Evolutionary conservation across 495 filamentous ascomycete species (phyloP).

Genomic region (Jackrogersella minutella): DNA sequence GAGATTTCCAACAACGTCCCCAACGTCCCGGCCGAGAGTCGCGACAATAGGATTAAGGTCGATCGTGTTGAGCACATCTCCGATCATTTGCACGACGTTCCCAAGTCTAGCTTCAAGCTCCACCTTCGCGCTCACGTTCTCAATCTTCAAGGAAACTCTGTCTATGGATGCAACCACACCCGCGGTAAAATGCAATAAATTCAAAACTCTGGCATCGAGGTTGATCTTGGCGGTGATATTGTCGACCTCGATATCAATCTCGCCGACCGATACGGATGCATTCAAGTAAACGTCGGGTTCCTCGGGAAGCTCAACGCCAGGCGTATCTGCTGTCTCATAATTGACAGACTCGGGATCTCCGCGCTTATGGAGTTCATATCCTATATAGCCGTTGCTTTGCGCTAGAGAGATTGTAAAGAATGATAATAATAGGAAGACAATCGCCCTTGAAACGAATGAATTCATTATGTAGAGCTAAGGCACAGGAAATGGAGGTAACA

Average conservation of each 20-base stretch:
- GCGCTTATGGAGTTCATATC: conserved; percentile 59
- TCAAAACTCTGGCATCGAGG: conserved; percentile 63
- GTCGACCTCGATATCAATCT: conserved; percentile 61
- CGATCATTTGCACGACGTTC: conserved; percentile 65
- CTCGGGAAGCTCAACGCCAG: conserved; percentile 49
- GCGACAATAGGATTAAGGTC: conserved; percentile 67
- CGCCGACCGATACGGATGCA: conserved; percentile 59
- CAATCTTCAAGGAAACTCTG: conserved; percentile 58
- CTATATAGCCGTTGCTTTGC: conserved; percentile 57
- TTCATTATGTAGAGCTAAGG: conserved; percentile 23
- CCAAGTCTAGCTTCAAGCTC: conserved; percentile 62
- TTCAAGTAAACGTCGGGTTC: conserved; percentile 66
- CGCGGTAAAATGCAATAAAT: conserved; percentile 63
- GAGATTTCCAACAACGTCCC: conserved; percentile 56
- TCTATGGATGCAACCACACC: conserved; percentile 64
- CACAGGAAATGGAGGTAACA: background rate
- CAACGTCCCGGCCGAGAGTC: conserved; percentile 57
- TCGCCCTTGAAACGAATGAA: conserved; percentile 34
- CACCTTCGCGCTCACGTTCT: conserved; percentile 65
- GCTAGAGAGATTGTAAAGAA: conserved; percentile 32
- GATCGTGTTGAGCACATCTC: conserved; percentile 59
- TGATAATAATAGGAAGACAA: conserved; percentile 38
- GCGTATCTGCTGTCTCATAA: conserved; percentile 61
- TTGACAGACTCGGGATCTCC: conserved; percentile 57
- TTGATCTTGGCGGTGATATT: conserved; percentile 69